phyloP scores from a whole-genome alignment of 345 rosid species.

The Salix dunnii region DNA sequence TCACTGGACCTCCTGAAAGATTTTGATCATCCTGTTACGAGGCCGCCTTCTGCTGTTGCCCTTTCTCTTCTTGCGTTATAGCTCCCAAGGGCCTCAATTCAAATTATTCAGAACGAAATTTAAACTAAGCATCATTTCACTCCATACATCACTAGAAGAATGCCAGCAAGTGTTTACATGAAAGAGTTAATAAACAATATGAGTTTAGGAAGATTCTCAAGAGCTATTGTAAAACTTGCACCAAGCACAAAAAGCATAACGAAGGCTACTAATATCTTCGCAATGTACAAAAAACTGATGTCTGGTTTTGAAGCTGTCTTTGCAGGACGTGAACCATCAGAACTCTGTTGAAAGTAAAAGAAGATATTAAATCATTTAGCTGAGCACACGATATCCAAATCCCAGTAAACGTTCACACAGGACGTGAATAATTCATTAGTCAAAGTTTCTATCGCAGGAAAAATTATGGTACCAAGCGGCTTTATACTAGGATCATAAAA shows the following conservation, averaged over 20 bases:
- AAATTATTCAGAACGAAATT: not conserved
- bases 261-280: constrained; percentile 62
- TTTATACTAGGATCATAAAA: no score
- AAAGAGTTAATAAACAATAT: constrained; percentile 46
- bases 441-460: not conserved
- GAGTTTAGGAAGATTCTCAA: constrained; percentile 71
- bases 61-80: no score
- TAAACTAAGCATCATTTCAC: not conserved
- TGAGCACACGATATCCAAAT: not conserved
- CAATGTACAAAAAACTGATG: constrained; percentile 35
- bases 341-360: constrained; percentile 33
- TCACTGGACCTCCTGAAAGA: no score
- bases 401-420: not conserved
- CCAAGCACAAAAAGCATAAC: constrained; percentile 62
- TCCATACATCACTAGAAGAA: not conserved
- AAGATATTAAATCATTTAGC: not conserved
- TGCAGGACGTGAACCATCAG: constrained; percentile 13
- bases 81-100: not conserved
- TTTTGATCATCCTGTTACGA: no score
- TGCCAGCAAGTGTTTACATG: constrained; percentile 18
- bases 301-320: constrained; percentile 14
- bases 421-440: not conserved
- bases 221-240: constrained; percentile 58
- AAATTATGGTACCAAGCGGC: not conserved
- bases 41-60: not conserved